Evolutionary conservation across 179 eudicot genomes (phyloP).

Genomic region (Heliamphora pulchella): DNA sequence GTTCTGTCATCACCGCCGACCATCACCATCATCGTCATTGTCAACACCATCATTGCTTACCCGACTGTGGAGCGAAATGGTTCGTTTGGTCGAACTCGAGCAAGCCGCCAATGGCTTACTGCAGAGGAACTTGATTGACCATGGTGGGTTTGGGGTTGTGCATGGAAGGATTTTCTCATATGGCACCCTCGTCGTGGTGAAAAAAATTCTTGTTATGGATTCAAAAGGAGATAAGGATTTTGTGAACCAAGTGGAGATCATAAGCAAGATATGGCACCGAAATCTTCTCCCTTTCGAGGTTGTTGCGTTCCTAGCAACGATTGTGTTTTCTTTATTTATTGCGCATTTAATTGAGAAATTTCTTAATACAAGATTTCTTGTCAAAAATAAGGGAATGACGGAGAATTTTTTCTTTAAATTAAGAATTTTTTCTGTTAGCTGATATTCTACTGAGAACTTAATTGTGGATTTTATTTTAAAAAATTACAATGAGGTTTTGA

Average conservation of each 20-base stretch:
- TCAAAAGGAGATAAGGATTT: constrained; percentile 50
- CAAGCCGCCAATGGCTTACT: constrained; percentile 54
- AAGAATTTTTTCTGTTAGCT: no score
- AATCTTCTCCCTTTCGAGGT: constrained; percentile 65
- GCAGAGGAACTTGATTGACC: constrained; percentile 48
- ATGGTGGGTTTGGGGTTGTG: constrained; percentile 71
- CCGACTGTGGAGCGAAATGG: constrained; percentile 56
- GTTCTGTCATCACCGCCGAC: no score
- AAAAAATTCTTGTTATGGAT: constrained; percentile 51
- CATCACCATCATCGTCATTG: no score
- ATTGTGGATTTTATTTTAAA: no score
- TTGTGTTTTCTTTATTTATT: no score
- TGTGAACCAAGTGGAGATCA: constrained; percentile 67
- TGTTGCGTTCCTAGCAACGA: constrained; percentile 43
- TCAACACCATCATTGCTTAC: no score
- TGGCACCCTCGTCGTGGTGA: constrained; percentile 55
- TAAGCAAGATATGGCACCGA: constrained; percentile 60
- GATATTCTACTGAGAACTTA: no score
- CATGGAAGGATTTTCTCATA: constrained; percentile 47
- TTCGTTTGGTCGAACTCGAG: constrained; percentile 45
- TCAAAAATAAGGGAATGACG: no score
- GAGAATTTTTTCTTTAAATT: no score
- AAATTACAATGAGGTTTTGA: no score
- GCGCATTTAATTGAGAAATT: no score
- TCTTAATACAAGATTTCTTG: no score